A percentile compares a stretch with the other conserved stretches of the same genome.
Evolutionary conservation across 2,329 filamentous ascomycete genomes (phyloP).

Genomic region (Anisogramma anomala): DNA sequence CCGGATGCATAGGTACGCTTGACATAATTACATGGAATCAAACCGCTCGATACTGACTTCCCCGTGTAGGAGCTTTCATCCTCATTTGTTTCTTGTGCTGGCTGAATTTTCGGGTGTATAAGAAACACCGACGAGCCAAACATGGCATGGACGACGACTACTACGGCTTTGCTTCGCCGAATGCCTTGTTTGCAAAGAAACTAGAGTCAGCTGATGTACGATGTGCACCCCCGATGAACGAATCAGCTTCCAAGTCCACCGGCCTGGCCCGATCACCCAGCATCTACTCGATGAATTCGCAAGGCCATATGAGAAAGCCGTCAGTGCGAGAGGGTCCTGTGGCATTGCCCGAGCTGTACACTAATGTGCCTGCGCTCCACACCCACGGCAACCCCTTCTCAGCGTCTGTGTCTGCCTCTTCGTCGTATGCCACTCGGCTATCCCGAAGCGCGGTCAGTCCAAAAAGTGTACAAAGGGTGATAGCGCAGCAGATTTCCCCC

Average conservation of each 20-base stretch:
- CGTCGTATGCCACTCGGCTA: not conserved
- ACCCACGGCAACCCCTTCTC: constrained; percentile 11
- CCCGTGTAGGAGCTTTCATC: constrained; percentile 30
- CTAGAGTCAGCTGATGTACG: no score
- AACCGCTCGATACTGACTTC: not conserved
- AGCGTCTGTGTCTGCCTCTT: not conserved
- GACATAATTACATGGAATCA: no score
- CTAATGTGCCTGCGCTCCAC: constrained; percentile 14
- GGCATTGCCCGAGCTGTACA: constrained; percentile 8
- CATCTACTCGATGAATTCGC: constrained; percentile 12
- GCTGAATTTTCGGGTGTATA: constrained; percentile 31
- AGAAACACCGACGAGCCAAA: constrained; percentile 22
- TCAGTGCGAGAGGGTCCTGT: constrained; percentile 3
- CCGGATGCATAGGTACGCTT: constrained; percentile 25
- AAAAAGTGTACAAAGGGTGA: not conserved
- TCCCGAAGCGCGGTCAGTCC: constrained; percentile 4
- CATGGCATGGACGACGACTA: constrained; percentile 9
- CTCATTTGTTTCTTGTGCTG: constrained; percentile 33
- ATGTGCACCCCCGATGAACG: no score
- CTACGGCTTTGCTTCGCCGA: constrained; percentile 7
- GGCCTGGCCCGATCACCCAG: constrained; percentile 2
- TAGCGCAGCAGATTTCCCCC: not conserved
- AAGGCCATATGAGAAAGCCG: not conserved
- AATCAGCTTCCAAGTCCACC: constrained; percentile 6
- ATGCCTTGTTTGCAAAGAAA: constrained; percentile 19